Percentiles rank a stretch among this genome's conserved stretches.
phyloP scores from a whole-genome alignment of 129 eudicot genomes.

The Sambucus nigra region DNA sequence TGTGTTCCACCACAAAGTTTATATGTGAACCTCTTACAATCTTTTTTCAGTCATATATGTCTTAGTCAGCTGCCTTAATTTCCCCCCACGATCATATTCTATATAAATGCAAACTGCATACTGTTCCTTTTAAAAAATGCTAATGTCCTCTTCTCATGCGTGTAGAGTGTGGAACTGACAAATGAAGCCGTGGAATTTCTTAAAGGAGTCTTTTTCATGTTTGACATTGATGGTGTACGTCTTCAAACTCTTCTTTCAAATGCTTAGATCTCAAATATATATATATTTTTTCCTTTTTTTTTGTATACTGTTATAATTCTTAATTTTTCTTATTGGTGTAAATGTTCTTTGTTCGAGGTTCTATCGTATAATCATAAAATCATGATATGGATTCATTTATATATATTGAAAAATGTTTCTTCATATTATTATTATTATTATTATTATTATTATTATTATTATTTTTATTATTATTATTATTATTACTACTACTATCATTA shows the following conservation, averaged over 20 bases:
- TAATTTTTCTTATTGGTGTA: too few species aligned
- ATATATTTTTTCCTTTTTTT: not conserved
- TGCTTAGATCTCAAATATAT: not conserved
- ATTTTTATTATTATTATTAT: too few species aligned
- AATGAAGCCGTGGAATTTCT: conserved; percentile 78
- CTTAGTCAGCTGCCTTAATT: not conserved
- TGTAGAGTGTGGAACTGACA: conserved; percentile 95
- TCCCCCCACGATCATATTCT: not conserved
- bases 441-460: too few species aligned
- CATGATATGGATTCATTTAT: not conserved
- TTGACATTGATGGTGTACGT: conserved; percentile 78
- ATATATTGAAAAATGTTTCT: not conserved
- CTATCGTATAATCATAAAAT: too few species aligned
- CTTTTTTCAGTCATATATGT: not conserved
- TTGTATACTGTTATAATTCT: too few species aligned
- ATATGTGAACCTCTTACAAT: not conserved
- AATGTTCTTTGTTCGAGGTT: too few species aligned
- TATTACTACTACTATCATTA: too few species aligned
- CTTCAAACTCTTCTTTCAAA: conserved; percentile 6
- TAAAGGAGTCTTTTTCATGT: conserved; percentile 47
- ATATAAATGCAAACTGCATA: not conserved
- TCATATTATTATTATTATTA: too few species aligned
- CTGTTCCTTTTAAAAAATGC: conserved; percentile 5
- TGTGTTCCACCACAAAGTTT: too few species aligned
- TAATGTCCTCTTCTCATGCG: conserved; percentile 11